These are phyloP conservation scores for Primulina huaijiensis DNA, from an alignment of 257 asterid genomes.

Conservation along the genomic window DNA sequence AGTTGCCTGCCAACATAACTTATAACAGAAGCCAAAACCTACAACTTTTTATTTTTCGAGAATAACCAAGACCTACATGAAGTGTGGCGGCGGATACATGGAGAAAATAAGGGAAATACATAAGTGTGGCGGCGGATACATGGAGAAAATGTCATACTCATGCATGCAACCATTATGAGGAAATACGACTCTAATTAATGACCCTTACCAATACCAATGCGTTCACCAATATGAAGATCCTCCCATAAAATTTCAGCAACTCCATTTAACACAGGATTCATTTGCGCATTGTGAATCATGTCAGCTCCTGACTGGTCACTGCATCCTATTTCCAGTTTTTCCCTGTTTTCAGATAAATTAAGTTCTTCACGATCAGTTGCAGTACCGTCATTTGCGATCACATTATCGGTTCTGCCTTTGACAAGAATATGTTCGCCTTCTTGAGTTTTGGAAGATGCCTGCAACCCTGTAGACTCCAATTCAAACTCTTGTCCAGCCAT, in stretches of 20 bases:
- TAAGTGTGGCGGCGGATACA: background rate
- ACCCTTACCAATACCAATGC: slow-evolving; percentile 89
- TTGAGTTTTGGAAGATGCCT: slow-evolving; percentile 29
- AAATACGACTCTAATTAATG: slow-evolving; percentile 8
- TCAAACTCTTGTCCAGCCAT: slow-evolving; percentile 34
- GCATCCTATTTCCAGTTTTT: slow-evolving; percentile 32
- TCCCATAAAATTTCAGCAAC: slow-evolving; percentile 97
- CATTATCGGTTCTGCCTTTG: slow-evolving; percentile 33
- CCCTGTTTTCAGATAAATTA: slow-evolving; percentile 33
- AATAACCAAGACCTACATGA: background rate
- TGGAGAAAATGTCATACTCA: background rate
- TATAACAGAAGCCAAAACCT: background rate
- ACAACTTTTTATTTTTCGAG: background rate
- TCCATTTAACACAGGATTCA: slow-evolving; percentile 59
- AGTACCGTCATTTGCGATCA: slow-evolving; percentile 28
- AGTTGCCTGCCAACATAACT: background rate
- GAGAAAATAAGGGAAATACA: background rate
- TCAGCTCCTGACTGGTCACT: slow-evolving; percentile 38
- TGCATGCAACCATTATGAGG: slow-evolving; percentile 13
- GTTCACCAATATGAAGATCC: slow-evolving; percentile 94
- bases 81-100: background rate
- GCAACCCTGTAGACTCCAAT: slow-evolving; percentile 24
- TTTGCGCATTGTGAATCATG: slow-evolving; percentile 43
- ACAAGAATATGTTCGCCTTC: slow-evolving; percentile 33
- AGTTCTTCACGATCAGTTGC: slow-evolving; percentile 25